Evolutionary conservation across 1,284 basidiomycete genomes (phyloP), one percentile per base, ranked within the genome.

Genomic region (Acaromyces ingoldii): DNA sequence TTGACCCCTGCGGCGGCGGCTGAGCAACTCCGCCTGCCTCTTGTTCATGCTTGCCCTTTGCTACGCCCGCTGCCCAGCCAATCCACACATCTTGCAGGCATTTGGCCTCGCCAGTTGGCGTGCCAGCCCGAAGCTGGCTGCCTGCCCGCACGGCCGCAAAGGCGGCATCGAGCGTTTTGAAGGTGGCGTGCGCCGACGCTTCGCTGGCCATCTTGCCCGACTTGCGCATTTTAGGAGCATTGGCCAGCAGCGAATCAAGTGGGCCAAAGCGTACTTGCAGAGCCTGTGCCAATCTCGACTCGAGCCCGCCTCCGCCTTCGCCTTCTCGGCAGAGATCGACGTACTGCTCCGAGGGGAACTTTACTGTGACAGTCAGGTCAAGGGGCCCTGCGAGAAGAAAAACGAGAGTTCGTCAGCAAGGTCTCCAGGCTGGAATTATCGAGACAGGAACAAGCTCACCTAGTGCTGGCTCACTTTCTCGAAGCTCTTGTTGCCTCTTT

Each of bases 1-100:
- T 10, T 6, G 42, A n/a, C n/a, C n/a, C n/a, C n/a, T n/a, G n/a
- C n/a, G n/a, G n/a, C n/a, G n/a, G n/a, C n/a, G n/a, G n/a, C n/a
- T n/a, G n/a, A n/a, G n/a, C n/a, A n/a, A n/a, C n/a, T n/a, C n/a
- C n/a, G n/a, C n/a, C 17, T 29, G 42, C 26, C 6, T 22, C 17
- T 4, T 28, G 17, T 6, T 2, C 28, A 45, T n/a, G 19, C 13
- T 45, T 31, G n/a, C 15, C 3, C 19, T 4, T 13, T 13, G 19
- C n/a, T 19, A 13, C 11, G 6, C 42, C 24, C 19, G 42, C 24
- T 45, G 61, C 57, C 69, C 69, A 72, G 24, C 63, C 63, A 40
- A 70, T 67, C 56, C 62, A 72, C 28, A 58, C 55, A 25, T 72
- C 69, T 30, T 65, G 57, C 7, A 70, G 60, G 37, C 67, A 21